A percentile compares a stretch with the other conserved stretches of the same genome.
phyloP scores from a whole-genome alignment of 306 rosid genomes.

The Citrullus mucosospermus region DNA sequence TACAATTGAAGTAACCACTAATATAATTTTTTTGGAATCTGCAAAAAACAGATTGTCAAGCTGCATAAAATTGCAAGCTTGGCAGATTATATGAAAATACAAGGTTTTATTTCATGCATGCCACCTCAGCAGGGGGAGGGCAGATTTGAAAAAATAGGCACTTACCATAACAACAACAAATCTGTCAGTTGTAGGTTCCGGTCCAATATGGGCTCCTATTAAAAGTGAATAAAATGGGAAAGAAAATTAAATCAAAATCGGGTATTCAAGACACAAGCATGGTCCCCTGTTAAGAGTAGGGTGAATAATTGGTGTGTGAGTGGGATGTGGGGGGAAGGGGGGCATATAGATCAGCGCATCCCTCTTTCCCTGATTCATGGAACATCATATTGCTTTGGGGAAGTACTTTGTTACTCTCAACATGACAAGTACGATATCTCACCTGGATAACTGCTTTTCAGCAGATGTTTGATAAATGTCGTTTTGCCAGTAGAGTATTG shows the following conservation, averaged over 20 bases:
- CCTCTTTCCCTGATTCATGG: not conserved
- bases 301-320: not conserved
- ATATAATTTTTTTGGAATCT: not conserved
- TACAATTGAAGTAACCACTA: not conserved
- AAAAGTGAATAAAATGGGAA: not conserved
- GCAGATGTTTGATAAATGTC: slow-evolving; percentile 89
- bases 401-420: slow-evolving; percentile 47
- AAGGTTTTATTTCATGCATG: not conserved
- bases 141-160: not conserved
- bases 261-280: not conserved
- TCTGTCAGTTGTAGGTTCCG: slow-evolving; percentile 97
- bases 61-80: not conserved
- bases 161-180: slow-evolving; percentile 96
- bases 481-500: slow-evolving; percentile 98
- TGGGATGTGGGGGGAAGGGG: not conserved
- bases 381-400: slow-evolving; percentile 29
- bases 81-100: not conserved
- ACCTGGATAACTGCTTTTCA: slow-evolving; percentile 75
- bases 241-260: not conserved
- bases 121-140: not conserved
- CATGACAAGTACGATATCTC: slow-evolving; percentile 20
- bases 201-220: slow-evolving; percentile 97
- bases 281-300: not conserved
- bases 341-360: not conserved
- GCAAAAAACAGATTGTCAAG: not conserved